Percentiles rank a stretch among this genome's conserved stretches.
These are phyloP conservation scores for Viola odorata DNA, from an alignment of 345 rosid species.

Conservation along the genomic window DNA sequence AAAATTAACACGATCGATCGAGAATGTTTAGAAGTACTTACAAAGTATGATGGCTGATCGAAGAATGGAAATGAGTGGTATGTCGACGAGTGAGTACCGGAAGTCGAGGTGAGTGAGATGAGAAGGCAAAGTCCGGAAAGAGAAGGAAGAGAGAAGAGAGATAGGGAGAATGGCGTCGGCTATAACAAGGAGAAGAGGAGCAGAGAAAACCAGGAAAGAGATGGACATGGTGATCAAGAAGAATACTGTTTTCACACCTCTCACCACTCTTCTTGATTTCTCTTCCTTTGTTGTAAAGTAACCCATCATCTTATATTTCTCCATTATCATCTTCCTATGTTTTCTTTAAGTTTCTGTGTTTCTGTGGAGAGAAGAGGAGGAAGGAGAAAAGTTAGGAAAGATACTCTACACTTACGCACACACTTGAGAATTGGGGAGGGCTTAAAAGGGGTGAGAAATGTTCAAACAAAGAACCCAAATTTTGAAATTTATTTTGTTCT, in stretches of 20 bases:
- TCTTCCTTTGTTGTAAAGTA: slow-evolving; percentile 49
- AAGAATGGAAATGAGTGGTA: slow-evolving; percentile 66
- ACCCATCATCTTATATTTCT: slow-evolving; percentile 43
- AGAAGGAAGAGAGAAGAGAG: slow-evolving; percentile 52
- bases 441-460: background rate
- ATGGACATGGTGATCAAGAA: slow-evolving; percentile 64
- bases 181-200: slow-evolving; percentile 67
- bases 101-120: slow-evolving; percentile 53
- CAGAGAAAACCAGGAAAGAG: slow-evolving; percentile 76
- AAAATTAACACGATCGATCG: background rate
- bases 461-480: background rate
- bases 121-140: slow-evolving; percentile 26
- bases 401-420: background rate
- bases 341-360: too few species aligned
- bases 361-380: background rate
- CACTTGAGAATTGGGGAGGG: background rate
- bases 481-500: background rate
- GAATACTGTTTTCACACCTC: slow-evolving; percentile 67
- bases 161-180: slow-evolving; percentile 81
- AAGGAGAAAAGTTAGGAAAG: background rate
- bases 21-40: slow-evolving; percentile 28
- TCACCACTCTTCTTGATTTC: slow-evolving; percentile 33
- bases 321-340: too few species aligned
- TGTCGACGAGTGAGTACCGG: slow-evolving; percentile 74
- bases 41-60: slow-evolving; percentile 86